These are phyloP conservation scores for Talaromyces sp. DNA, from an alignment of 2,329 filamentous ascomycete species.

Conservation along the genomic window DNA sequence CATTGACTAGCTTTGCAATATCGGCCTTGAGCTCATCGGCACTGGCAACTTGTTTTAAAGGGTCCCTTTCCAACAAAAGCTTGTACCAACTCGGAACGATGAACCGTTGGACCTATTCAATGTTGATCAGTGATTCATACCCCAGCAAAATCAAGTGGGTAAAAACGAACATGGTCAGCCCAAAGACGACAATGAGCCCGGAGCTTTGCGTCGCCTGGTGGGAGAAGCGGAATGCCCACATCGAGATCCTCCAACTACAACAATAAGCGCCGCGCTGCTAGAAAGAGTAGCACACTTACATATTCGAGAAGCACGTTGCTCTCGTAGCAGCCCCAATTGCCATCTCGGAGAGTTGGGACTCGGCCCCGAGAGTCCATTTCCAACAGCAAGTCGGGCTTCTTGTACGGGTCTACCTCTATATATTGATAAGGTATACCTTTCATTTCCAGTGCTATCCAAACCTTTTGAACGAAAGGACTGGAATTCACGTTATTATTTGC, in stretches of 20 bases:
- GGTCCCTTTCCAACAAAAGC: slow-evolving; percentile 61
- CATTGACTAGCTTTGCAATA: slow-evolving; percentile 57
- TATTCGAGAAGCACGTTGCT: slow-evolving; percentile 83
- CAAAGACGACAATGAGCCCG: slow-evolving; percentile 73
- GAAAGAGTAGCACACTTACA: slow-evolving; percentile 40
- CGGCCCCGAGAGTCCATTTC: slow-evolving; percentile 71
- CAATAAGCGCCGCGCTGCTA: background rate
- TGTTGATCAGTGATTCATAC: background rate
- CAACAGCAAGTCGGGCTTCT: slow-evolving; percentile 63
- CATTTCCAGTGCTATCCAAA: slow-evolving; percentile 82
- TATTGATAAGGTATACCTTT: slow-evolving; percentile 79
- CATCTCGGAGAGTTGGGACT: slow-evolving; percentile 71
- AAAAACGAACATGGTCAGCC: slow-evolving; percentile 48
- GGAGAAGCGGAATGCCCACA: slow-evolving; percentile 56
- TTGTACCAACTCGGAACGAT: slow-evolving; percentile 73
- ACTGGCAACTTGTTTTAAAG: slow-evolving; percentile 52
- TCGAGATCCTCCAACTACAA: slow-evolving; percentile 68
- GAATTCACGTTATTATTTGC: slow-evolving; percentile 7
- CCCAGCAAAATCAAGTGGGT: background rate
- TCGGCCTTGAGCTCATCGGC: slow-evolving; percentile 60
- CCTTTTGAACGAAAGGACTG: slow-evolving; percentile 77
- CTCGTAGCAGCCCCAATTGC: slow-evolving; percentile 77
- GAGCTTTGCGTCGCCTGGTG: slow-evolving; percentile 57
- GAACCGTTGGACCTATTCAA: slow-evolving; percentile 62
- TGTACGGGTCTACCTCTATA: slow-evolving; percentile 76